phyloP scores from a whole-genome alignment of 1,139 yeast species.

The Kodamaea fungicola region DNA sequence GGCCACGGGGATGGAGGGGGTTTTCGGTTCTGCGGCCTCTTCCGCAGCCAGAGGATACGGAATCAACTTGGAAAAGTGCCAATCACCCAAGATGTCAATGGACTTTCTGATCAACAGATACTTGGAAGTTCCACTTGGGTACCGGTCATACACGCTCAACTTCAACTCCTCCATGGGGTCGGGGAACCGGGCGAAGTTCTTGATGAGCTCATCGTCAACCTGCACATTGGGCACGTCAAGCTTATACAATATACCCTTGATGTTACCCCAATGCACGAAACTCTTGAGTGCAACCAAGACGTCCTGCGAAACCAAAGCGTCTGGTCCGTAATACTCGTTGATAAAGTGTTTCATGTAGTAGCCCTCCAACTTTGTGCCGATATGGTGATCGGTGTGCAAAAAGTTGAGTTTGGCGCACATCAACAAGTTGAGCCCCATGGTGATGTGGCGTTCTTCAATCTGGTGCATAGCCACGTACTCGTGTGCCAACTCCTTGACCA shows the following conservation, averaged over 20 bases:
- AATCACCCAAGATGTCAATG: conserved; percentile 30
- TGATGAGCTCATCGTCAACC: conserved; percentile 26
- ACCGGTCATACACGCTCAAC: conserved; percentile 40
- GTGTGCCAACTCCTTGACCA: conserved; percentile 26
- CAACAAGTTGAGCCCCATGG: conserved; percentile 42
- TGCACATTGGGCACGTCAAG: conserved; percentile 41
- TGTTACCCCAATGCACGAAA: conserved; percentile 57
- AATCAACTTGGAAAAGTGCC: conserved; percentile 26
- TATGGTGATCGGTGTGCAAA: conserved; percentile 56
- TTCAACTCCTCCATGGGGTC: conserved; percentile 40
- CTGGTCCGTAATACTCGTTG: conserved; percentile 38
- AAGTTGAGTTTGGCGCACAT: conserved; percentile 51
- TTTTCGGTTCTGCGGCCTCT: conserved; percentile 1
- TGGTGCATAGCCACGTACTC: conserved; percentile 19
- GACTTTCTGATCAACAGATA: conserved; percentile 42
- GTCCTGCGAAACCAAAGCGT: conserved; percentile 37
- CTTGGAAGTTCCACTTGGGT: conserved; percentile 55
- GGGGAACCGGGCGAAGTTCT: conserved; percentile 38
- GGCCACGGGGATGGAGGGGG: conserved; percentile 1
- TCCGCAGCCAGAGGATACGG: conserved; percentile 14
- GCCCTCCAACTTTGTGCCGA: conserved; percentile 49
- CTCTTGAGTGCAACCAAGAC: conserved; percentile 50
- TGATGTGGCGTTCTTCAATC: conserved; percentile 30
- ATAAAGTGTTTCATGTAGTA: conserved; percentile 40
- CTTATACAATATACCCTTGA: conserved; percentile 44